A percentile compares a stretch with the other conserved stretches of the same genome.
Evolutionary conservation across 208 protist species (phyloP).

Genomic region (Leishmania major): DNA sequence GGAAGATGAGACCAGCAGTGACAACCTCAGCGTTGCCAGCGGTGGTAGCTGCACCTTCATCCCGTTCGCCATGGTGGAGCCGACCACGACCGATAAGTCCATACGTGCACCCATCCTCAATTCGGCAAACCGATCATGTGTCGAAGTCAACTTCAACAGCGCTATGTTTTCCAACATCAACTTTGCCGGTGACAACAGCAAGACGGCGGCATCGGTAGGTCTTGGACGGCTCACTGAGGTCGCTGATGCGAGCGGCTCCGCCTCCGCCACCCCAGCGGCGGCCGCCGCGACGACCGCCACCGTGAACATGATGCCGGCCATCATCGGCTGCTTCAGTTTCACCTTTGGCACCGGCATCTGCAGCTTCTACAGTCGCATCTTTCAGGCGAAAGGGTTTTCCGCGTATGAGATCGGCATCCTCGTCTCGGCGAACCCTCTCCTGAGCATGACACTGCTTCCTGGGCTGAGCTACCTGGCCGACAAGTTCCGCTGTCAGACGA

Average conservation of each 20-base stretch:
- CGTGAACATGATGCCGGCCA: constrained; percentile 14
- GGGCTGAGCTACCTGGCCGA: constrained; percentile 53
- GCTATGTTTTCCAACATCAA: constrained; percentile 14
- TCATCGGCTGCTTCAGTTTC: constrained; percentile 50
- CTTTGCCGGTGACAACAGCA: constrained; percentile 8
- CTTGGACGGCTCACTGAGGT: neutral
- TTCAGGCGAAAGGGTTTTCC: constrained; percentile 43
- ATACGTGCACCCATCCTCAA: constrained; percentile 2
- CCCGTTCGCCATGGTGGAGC: constrained; percentile 7
- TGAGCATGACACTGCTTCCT: constrained; percentile 44
- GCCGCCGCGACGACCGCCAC: neutral
- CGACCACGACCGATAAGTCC: constrained; percentile 7
- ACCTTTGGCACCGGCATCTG: constrained; percentile 41
- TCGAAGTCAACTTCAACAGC: constrained; percentile 10
- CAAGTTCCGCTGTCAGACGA: constrained; percentile 38
- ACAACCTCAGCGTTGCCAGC: neutral
- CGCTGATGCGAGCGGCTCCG: neutral
- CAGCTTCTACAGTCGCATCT: constrained; percentile 43
- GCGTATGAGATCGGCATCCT: constrained; percentile 41
- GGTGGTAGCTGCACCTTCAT: neutral
- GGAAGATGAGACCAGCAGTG: neutral
- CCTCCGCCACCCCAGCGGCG: neutral
- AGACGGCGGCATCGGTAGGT: neutral
- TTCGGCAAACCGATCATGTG: constrained; percentile 6
- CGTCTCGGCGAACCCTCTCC: constrained; percentile 30